A percentile compares a stretch with the other conserved stretches of the same genome.
phyloP scores from a whole-genome alignment of 1,139 yeast species.

The Yamadazyma aaseri region DNA sequence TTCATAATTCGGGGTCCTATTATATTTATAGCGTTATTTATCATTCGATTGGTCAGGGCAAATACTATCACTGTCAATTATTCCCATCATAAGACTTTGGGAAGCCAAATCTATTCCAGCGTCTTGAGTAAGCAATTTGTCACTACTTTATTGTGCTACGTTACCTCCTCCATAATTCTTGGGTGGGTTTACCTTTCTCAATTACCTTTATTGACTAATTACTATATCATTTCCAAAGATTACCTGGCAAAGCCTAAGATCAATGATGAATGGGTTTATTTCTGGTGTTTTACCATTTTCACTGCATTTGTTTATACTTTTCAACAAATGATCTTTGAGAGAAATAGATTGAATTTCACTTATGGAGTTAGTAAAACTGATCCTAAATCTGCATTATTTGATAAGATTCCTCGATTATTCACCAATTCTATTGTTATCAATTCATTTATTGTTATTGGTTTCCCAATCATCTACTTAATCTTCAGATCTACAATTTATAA shows the following conservation, averaged over 20 bases:
- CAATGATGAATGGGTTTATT: conserved; percentile 62
- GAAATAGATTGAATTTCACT: conserved; percentile 56
- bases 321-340: conserved; percentile 56
- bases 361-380: conserved; percentile 42
- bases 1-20: conserved; percentile 31
- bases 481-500: conserved; percentile 48
- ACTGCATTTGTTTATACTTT: conserved; percentile 50
- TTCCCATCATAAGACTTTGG: conserved; percentile 48
- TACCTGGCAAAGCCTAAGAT: conserved; percentile 52
- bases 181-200: conserved; percentile 30
- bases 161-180: conserved; percentile 34
- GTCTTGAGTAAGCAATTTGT: conserved; percentile 42
- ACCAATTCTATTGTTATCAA: conserved; percentile 39
- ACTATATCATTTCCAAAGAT: conserved; percentile 43
- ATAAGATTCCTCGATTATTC: conserved; percentile 30
- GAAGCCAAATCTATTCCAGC: conserved; percentile 47
- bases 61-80: conserved; percentile 51
- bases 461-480: conserved; percentile 50
- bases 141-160: conserved; percentile 34
- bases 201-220: conserved; percentile 26
- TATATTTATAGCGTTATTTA: conserved; percentile 26
- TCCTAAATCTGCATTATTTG: conserved; percentile 39
- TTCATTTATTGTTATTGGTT: conserved; percentile 23
- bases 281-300: conserved; percentile 39
- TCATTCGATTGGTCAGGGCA: conserved; percentile 50